Base-by-base conservation (phyloP, 1,139 yeast species). In the Geotrichum phurueaensis region DNA sequence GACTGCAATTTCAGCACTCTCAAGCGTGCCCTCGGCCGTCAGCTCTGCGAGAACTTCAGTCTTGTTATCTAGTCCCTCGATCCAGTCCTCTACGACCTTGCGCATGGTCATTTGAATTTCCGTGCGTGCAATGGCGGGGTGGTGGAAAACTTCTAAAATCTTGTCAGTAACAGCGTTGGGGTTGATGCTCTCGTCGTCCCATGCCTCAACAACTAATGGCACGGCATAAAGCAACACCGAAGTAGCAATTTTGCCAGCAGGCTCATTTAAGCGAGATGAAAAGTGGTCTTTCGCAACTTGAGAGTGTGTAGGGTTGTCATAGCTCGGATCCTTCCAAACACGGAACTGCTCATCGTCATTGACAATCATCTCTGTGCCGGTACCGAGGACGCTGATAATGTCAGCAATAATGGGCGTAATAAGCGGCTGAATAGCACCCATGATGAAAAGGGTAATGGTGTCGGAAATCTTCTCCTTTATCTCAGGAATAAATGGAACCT, bases 221-320 rank as follows among this genome's bases (percentile, higher is more conserved):
- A 81, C 79, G 33, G 82, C 83, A 59, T 78, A 74, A 78, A 78
- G 79, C 61, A 81, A 74, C 68, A 80, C 71, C 0, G 79, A 82
- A 59, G 78, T 73, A 2, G 84, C 84, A 3, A 80, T 79, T 51
- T 71, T 72, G 9, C 84, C 83, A 18, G 82, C 84, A 1, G 68
- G 69, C 27, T 72, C 76, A 33, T 74, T 67, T 20, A 67, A 59
- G 43, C 65, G 64, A 23, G 63, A 53, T 12, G 69, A 65, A 54
- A 67, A 67, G 51, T 67, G 70, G 51, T 67, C 70, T 58, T 67
- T 67, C 23, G 69, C 65, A 22, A 67, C 56, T 61, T 65, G 66
- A 9, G 66, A 63, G 56, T 67, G 70, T 5, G 70, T 67, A 15
- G 70, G 70, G 48, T 66, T 63, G 20, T 61, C 43, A 43, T 62